Evolutionary conservation across 768 basidiomycete genomes (phyloP).

Genomic region (Panellus pusillus): DNA sequence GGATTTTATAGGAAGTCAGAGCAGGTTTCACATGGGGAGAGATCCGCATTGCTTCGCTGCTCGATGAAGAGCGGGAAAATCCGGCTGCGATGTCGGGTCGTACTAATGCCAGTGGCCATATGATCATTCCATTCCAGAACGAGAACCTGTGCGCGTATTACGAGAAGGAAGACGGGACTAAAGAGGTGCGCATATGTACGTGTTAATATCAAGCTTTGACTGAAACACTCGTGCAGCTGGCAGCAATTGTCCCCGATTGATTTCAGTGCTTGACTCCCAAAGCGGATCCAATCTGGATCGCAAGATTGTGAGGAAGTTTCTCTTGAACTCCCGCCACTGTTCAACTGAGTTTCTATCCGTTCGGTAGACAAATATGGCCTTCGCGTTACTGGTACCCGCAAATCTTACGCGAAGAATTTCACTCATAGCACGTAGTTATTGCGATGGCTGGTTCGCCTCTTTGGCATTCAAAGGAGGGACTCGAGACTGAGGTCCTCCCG

Average conservation of each 20-base stretch:
- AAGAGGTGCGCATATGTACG: constrained; percentile 14
- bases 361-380: constrained; percentile 52
- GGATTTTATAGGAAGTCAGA: constrained; percentile 30
- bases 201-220: neutral
- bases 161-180: constrained; percentile 30
- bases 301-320: constrained; percentile 37
- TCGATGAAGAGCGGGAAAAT: constrained; percentile 32
- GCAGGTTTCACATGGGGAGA: constrained; percentile 39
- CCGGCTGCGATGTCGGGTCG: neutral
- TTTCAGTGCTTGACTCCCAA: constrained; percentile 62
- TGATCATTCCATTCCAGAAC: constrained; percentile 63
- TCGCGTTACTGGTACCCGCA: constrained; percentile 52
- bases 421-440: constrained; percentile 24
- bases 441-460: constrained; percentile 51
- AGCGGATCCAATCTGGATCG: constrained; percentile 63
- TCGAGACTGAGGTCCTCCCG: constrained; percentile 49
- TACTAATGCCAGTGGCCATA: constrained; percentile 26
- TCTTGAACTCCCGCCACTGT: neutral
- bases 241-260: constrained; percentile 66
- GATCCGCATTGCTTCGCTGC: constrained; percentile 30
- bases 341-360: neutral
- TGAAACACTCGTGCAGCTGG: constrained; percentile 30
- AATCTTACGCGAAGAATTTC: constrained; percentile 13
- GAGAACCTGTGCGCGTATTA: constrained; percentile 56
- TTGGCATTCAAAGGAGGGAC: constrained; percentile 48